Conservation (phyloP, 2,329 filamentous ascomycete genomes). For the Dissoconium aciculare region DNA sequence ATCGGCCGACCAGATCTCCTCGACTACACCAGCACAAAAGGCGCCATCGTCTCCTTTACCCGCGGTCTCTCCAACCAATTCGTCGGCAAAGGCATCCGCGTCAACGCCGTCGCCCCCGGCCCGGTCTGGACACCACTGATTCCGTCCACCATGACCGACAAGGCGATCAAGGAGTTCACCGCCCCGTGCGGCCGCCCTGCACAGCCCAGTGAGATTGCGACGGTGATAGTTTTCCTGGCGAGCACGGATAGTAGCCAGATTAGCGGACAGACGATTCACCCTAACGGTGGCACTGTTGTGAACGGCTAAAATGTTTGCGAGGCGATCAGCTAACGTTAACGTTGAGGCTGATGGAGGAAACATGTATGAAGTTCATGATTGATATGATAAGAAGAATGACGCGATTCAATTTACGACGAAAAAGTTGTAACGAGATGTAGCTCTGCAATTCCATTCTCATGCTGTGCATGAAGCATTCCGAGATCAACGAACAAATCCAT, state of each 20-base stretch:
- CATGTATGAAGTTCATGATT: too few relatives aligned
- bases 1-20: slow-evolving; percentile 65
- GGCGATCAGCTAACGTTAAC: too few relatives aligned
- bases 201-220: slow-evolving; percentile 69
- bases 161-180: slow-evolving; percentile 57
- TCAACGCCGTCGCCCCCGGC: slow-evolving; percentile 64
- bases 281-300: slow-evolving; percentile 45
- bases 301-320: slow-evolving; percentile 24
- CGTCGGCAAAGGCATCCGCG: slow-evolving; percentile 54
- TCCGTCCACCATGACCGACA: slow-evolving; percentile 53
- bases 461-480: too few relatives aligned
- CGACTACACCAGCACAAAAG: slow-evolving; percentile 69
- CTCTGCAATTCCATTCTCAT: too few relatives aligned
- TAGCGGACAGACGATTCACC: slow-evolving; percentile 55
- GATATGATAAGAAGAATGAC: too few relatives aligned
- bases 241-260: slow-evolving; percentile 59
- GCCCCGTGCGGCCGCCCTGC: slow-evolving; percentile 62
- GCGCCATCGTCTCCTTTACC: slow-evolving; percentile 66
- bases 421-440: too few relatives aligned
- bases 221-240: slow-evolving; percentile 68
- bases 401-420: too few relatives aligned
- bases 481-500: too few relatives aligned
- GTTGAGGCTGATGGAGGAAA: too few relatives aligned
- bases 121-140: slow-evolving; percentile 69
- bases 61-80: slow-evolving; percentile 64